Conservation (phyloP, 139 green algal genomes). For the Picochlorum sp. region DNA sequence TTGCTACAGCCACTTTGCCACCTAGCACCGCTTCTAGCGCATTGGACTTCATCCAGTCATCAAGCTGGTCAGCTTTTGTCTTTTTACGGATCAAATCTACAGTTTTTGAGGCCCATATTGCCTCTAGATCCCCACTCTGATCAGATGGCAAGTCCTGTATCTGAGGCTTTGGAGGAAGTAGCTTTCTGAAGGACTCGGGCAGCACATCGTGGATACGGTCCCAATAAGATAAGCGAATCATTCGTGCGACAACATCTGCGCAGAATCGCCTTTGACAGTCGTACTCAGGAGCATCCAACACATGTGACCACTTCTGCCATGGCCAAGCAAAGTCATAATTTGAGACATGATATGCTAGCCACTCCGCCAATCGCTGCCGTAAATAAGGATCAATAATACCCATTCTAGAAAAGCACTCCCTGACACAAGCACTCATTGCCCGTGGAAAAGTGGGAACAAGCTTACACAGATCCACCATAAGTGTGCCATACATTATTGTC, state of each 20-base stretch:
- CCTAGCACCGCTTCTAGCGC: conserved; percentile 27
- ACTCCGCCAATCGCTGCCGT: conserved; percentile 53
- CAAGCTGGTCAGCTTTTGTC: conserved; percentile 14
- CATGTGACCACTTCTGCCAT: conserved; percentile 70
- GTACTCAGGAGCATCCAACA: conserved; percentile 49
- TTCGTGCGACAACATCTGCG: conserved; percentile 42
- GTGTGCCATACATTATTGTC: conserved; percentile 69
- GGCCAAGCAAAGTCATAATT: conserved; percentile 86
- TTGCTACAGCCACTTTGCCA: conserved; percentile 20
- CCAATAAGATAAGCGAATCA: conserved; percentile 60
- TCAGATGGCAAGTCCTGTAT: conserved; percentile 24
- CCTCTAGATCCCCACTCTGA: conserved; percentile 4
- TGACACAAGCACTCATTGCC: conserved; percentile 56
- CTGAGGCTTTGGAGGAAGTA: conserved; percentile 48
- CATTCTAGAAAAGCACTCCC: conserved; percentile 57
- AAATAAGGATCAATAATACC: conserved; percentile 63
- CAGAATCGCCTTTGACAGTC: conserved; percentile 63
- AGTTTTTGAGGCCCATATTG: conserved; percentile 24
- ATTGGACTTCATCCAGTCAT: conserved; percentile 14
- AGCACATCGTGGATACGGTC: conserved; percentile 33
- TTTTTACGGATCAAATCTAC: conserved; percentile 26
- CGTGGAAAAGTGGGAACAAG: conserved; percentile 40
- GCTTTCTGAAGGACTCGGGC: conserved; percentile 38
- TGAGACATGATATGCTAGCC: conserved; percentile 83
- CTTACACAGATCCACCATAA: conserved; percentile 83